Evolutionary conservation across 2,329 filamentous ascomycete species (phyloP).

Genomic region (Fusarium sp.): DNA sequence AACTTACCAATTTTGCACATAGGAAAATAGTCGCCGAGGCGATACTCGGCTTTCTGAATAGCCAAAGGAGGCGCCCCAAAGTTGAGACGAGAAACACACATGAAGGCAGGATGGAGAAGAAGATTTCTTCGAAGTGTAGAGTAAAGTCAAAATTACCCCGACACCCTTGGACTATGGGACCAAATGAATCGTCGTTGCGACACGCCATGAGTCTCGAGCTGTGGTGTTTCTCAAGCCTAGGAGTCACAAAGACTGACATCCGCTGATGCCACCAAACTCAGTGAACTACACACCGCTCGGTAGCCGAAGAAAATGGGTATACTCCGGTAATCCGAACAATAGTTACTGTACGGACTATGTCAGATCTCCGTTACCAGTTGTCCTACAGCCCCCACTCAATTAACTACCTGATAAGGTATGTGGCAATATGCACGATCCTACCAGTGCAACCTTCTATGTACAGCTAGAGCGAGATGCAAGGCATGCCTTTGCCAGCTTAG

Average conservation of each 20-base stretch:
- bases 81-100: constrained; percentile 47
- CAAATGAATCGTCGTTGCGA: constrained; percentile 54
- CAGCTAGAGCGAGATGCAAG: neutral
- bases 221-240: neutral
- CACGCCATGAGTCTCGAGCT: constrained; percentile 34
- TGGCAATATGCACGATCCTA: neutral
- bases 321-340: neutral
- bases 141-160: constrained; percentile 63
- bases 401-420: neutral
- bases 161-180: constrained; percentile 58
- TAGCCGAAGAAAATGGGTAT: constrained; percentile 2
- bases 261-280: neutral
- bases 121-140: constrained; percentile 59
- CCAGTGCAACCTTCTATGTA: neutral
- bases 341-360: neutral
- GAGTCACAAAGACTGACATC: neutral
- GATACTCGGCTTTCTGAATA: constrained; percentile 1
- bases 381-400: neutral
- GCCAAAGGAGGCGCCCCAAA: constrained; percentile 5
- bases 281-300: neutral
- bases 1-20: constrained; percentile 7
- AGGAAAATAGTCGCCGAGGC: constrained; percentile 4
- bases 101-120: constrained; percentile 58
- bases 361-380: neutral
- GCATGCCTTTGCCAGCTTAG: neutral